These are phyloP conservation scores for Bonnemaisonia californica DNA, from an alignment of 31 red algal species.

Conservation along the genomic window DNA sequence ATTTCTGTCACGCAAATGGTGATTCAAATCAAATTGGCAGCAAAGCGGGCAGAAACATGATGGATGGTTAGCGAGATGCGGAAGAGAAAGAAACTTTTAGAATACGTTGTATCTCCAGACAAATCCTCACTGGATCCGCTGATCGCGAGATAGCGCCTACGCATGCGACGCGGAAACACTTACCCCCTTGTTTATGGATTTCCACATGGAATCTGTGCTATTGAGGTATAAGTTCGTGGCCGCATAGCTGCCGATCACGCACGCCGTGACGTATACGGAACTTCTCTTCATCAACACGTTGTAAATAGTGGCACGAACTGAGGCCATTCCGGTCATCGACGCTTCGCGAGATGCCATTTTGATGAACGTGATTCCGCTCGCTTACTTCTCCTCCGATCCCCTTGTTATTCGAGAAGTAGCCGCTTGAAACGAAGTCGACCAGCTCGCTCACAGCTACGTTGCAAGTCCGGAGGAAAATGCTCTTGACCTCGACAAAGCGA, in stretches of 20 bases:
- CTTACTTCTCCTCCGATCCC: too few species aligned
- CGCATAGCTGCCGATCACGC: conserved; percentile 65
- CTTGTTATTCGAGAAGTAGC: too few species aligned
- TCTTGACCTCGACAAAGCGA: too few species aligned
- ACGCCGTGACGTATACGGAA: conserved; percentile 74
- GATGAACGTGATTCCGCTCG: too few species aligned
- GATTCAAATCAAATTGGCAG: background rate
- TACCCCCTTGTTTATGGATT: conserved; percentile 75
- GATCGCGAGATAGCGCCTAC: too few species aligned
- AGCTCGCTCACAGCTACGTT: too few species aligned
- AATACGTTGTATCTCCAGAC: too few species aligned
- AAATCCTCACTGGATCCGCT: too few species aligned
- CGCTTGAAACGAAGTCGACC: too few species aligned
- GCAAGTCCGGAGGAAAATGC: too few species aligned
- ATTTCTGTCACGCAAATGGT: conserved; percentile 26
- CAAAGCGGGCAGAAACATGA: background rate
- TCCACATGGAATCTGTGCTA: conserved; percentile 79
- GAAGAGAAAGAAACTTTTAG: background rate
- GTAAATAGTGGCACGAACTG: conserved; percentile 70
- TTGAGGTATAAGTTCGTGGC: conserved; percentile 49
- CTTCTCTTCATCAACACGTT: conserved; percentile 73
- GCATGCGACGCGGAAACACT: too few species aligned
- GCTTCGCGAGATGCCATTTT: conserved; percentile 70
- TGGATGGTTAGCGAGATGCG: background rate
- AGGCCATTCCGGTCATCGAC: conserved; percentile 62